These are phyloP conservation scores for Tetracladium maxilliforme DNA, from an alignment of 2,329 filamentous ascomycete species.

Conservation along the genomic window DNA sequence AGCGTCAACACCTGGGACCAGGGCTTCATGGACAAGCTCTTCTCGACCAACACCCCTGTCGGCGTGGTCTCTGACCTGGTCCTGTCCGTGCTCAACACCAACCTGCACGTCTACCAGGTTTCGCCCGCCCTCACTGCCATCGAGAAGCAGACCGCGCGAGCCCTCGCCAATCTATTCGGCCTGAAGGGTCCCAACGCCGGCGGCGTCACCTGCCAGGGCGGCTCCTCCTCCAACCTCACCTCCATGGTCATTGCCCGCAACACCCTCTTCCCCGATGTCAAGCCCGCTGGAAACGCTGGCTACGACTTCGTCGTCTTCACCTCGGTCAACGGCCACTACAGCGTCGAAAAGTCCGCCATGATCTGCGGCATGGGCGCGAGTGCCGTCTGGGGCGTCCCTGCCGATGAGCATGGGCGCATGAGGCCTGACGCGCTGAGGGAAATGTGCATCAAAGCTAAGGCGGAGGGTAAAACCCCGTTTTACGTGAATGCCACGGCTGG, in stretches of 20 bases:
- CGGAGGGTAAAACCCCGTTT: conserved; percentile 64
- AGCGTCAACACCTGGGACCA: conserved; percentile 99
- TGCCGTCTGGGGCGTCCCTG: conserved; percentile 58
- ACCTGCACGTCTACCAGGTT: conserved; percentile 86
- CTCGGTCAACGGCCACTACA: conserved; percentile 83
- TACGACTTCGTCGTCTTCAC: conserved; percentile 73
- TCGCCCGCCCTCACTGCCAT: conserved; percentile 78
- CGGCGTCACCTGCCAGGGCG: conserved; percentile 61
- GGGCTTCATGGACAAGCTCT: conserved; percentile 91
- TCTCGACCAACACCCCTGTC: conserved; percentile 37
- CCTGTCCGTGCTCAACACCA: conserved; percentile 79
- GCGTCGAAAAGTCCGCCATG: conserved; percentile 86
- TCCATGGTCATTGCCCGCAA: conserved; percentile 82
- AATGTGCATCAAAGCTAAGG: conserved; percentile 44
- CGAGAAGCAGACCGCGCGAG: conserved; percentile 67
- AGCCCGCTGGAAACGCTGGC: conserved; percentile 51
- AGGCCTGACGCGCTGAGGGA: conserved; percentile 46
- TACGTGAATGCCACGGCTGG: conserved; percentile 95
- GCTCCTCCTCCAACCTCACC: conserved; percentile 71
- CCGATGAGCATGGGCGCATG: conserved; percentile 64
- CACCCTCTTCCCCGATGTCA: conserved; percentile 66
- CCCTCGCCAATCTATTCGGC: conserved; percentile 64
- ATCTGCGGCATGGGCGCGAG: conserved; percentile 70
- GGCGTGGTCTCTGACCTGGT: conserved; percentile 77
- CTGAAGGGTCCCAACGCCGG: conserved; percentile 53